Conservation (phyloP, 257 asterid species). For the Coffea canephora region DNA sequence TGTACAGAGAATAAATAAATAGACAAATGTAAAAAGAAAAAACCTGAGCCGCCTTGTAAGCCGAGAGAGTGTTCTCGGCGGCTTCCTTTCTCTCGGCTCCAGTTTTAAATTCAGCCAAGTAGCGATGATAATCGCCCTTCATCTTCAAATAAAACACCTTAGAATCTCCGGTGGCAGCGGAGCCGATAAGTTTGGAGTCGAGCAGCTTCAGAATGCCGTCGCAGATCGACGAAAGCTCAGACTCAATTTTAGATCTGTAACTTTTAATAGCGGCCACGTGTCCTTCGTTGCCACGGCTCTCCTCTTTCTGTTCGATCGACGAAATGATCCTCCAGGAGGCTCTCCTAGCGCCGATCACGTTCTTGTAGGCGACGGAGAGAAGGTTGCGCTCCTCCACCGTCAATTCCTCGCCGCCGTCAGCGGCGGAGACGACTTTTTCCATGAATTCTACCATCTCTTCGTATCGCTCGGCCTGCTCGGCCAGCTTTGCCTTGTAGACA, state of each 20-base stretch:
- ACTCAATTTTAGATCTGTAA: constrained; percentile 82
- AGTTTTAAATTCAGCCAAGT: constrained; percentile 77
- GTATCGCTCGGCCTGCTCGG: constrained; percentile 92
- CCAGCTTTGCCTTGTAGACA: constrained; percentile 87
- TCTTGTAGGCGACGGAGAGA: constrained; percentile 73
- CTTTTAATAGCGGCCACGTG: constrained; percentile 63
- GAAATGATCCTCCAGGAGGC: constrained; percentile 80
- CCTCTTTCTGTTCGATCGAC: constrained; percentile 86
- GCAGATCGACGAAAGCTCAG: constrained; percentile 69
- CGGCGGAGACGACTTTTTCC: constrained; percentile 78
- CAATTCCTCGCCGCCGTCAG: constrained; percentile 64
- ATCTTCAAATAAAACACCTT: constrained; percentile 89
- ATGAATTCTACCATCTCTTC: constrained; percentile 94
- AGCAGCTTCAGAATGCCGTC: constrained; percentile 72
- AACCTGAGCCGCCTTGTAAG: constrained; percentile 91
- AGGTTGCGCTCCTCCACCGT: constrained; percentile 85
- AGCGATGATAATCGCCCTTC: constrained; percentile 87
- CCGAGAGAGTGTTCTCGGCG: constrained; percentile 84
- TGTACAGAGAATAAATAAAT: not conserved
- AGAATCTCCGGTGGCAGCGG: constrained; percentile 64
- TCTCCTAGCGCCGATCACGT: constrained; percentile 80
- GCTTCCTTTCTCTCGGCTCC: constrained; percentile 78
- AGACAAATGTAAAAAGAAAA: not conserved
- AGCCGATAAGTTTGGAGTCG: constrained; percentile 67
- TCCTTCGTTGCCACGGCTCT: constrained; percentile 77